A percentile compares a stretch with the other conserved stretches of the same genome.
These are phyloP conservation scores for Adenanthera pavonina DNA, from an alignment of 306 rosid genomes.

Conservation along the genomic window DNA sequence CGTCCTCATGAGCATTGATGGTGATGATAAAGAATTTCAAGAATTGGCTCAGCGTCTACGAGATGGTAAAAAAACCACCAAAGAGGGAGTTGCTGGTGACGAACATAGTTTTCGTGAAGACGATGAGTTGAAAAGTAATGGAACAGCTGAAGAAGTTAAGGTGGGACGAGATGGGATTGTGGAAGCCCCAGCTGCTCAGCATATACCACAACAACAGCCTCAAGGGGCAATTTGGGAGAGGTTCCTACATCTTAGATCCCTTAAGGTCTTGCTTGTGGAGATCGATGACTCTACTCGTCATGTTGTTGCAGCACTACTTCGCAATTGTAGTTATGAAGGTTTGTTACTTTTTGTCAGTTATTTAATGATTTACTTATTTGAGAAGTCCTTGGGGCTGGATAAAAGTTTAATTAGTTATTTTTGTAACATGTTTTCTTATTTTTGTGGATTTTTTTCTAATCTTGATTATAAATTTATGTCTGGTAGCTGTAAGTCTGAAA, in stretches of 20 bases:
- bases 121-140: conserved; percentile 57
- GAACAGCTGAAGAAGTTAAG: conserved; percentile 50
- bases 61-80: conserved; percentile 48
- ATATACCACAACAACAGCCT: conserved; percentile 58
- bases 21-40: conserved; percentile 48
- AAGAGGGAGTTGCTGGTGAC: conserved; percentile 46
- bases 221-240: conserved; percentile 92
- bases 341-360: conserved; percentile 19
- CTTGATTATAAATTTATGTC: neutral
- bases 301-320: conserved; percentile 86
- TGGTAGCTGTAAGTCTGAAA: neutral
- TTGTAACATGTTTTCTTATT: neutral
- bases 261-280: conserved; percentile 91
- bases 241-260: conserved; percentile 79
- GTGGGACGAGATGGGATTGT: conserved; percentile 50
- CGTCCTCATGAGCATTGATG: conserved; percentile 63
- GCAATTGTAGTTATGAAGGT: conserved; percentile 98
- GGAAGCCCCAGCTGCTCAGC: conserved; percentile 53
- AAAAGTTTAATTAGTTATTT: neutral
- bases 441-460: neutral
- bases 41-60: conserved; percentile 45
- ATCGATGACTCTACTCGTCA: conserved; percentile 88
- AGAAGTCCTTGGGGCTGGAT: neutral
- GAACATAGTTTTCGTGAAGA: conserved; percentile 44
- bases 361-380: neutral